Base-by-base conservation (phyloP, 108 stramenopile species). In the Nannochloropsis granulata region DNA sequence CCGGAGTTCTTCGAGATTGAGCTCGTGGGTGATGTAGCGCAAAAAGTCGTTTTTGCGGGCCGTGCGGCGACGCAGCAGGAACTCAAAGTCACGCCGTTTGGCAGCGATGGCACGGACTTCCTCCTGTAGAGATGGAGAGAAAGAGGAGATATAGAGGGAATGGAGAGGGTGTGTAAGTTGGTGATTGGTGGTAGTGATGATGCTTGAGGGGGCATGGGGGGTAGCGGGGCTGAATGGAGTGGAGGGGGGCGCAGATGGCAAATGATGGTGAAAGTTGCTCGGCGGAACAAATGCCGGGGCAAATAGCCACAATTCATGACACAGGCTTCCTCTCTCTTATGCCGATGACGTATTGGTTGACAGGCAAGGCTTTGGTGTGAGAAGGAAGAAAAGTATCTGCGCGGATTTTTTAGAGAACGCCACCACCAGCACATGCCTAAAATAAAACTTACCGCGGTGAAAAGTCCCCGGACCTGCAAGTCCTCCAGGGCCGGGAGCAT, bases 401-500 rank as follows among this genome's bases (percentile, higher is more conserved):
- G 34, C 34, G 34, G 34, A 34, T 34, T 34, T 34, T 5, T 34
- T 34, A 34, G 34, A 34, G 34, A 34, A 5, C 34, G 34, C n/a
- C n/a, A n/a, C n/a, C n/a, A n/a, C n/a, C n/a, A n/a, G n/a, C n/a
- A n/a, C n/a, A n/a, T n/a, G n/a, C n/a, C n/a, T n/a, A n/a, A n/a
- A n/a, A 34, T 3, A 34, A 34, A 34, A 24, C 19, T n/a, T 13
- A 86, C 86, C 86, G 82, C 79, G n/a, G 86, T 80, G 83, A 87
- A 87, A 25, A 87, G 80, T 19, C 81, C 83, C 45, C 83, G 43
- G 14, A 42, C 19, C 10, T 83, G 79, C 24, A 87, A 44, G 43
- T 87, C 86, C 16, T 87, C 83, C 24, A 87, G 86, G 43, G 83
- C 86, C 23, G 82, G 79, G 80, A 87, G 79, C 86, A 87, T 87